A percentile compares a stretch with the other conserved stretches of the same genome.
These are phyloP conservation scores for Aegilops sharonensis DNA, from an alignment of 176 grass and related monocot species.

Conservation along the genomic window DNA sequence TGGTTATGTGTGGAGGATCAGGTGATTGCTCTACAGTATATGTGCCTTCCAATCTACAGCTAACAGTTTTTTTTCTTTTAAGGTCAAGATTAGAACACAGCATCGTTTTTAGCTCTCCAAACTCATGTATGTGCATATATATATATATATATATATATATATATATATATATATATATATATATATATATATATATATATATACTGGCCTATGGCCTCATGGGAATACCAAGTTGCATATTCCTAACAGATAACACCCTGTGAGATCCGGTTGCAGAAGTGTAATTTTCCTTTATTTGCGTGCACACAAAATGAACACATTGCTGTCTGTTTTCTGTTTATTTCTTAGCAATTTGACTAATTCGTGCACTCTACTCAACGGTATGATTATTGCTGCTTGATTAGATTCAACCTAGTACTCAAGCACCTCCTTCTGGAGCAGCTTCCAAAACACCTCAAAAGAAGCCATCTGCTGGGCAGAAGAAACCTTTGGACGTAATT, in stretches of 20 bases:
- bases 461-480: slow-evolving; percentile 88
- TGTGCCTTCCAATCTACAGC: neutral
- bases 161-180: too few species aligned
- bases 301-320: neutral
- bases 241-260: slow-evolving; percentile 12
- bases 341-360: slow-evolving; percentile 7
- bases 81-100: too few species aligned
- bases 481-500: slow-evolving; percentile 72
- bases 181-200: neutral
- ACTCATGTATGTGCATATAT: too few species aligned
- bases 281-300: slow-evolving; percentile 9
- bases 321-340: neutral
- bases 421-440: slow-evolving; percentile 31
- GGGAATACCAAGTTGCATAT: too few species aligned
- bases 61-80: too few species aligned
- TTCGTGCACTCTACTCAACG: neutral
- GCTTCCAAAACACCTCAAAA: slow-evolving; percentile 63
- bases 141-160: too few species aligned
- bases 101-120: too few species aligned
- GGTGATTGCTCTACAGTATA: neutral
- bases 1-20: neutral
- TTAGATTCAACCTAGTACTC: slow-evolving; percentile 59
- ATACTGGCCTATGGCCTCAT: too few species aligned
- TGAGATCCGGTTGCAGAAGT: slow-evolving; percentile 7
- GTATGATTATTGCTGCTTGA: slow-evolving; percentile 9